These are phyloP conservation scores for Apium graveolens DNA, from an alignment of 129 eudicot species.

Conservation along the genomic window DNA sequence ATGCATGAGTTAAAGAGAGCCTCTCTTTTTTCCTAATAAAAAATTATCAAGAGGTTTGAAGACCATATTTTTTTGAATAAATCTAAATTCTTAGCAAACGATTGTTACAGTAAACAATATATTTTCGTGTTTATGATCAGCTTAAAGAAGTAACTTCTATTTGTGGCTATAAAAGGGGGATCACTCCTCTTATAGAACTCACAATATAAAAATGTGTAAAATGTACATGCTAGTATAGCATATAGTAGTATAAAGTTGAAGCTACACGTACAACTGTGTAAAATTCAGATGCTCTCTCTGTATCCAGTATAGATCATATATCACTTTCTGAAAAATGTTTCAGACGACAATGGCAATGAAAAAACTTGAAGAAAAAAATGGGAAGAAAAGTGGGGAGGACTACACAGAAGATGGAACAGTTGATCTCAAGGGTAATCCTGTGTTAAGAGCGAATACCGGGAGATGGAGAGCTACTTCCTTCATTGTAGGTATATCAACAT, in stretches of 20 bases:
- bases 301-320: background rate
- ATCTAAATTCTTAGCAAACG: no score
- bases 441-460: conserved; percentile 48
- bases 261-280: background rate
- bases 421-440: conserved; percentile 57
- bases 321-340: background rate
- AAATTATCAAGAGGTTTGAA: no score
- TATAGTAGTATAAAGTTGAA: background rate
- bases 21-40: no score
- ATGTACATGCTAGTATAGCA: no score
- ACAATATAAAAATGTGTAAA: no score
- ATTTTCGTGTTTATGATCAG: no score
- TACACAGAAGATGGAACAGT: conserved; percentile 73
- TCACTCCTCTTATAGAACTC: no score
- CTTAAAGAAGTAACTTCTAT: no score
- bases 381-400: conserved; percentile 22
- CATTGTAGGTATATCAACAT: conserved; percentile 37
- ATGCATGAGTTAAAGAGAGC: no score
- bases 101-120: no score
- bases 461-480: conserved; percentile 66
- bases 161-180: no score
- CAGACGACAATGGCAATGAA: conserved; percentile 5
- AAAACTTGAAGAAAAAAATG: conserved; percentile 30
- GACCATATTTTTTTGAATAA: no score
- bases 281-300: background rate